Conservation (phyloP, 768 basidiomycete species). For the Leccinum incarnatum region DNA sequence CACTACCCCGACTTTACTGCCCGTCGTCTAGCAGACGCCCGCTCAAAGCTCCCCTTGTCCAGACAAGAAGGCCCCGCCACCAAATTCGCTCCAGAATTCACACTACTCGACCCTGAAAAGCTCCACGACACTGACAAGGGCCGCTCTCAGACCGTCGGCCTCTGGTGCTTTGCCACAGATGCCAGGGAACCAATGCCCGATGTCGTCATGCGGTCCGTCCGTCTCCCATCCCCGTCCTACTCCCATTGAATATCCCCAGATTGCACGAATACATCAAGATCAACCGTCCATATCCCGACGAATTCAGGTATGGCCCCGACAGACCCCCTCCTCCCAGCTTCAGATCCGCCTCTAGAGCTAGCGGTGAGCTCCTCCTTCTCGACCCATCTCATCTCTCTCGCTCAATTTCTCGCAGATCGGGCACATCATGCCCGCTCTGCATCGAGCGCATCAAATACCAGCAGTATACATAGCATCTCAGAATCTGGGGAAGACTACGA, state of each 20-base stretch:
- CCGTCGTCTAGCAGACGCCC: conserved; percentile 41
- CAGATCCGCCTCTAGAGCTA: conserved; percentile 31
- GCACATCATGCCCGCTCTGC: conserved; percentile 28
- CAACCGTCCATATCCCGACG: conserved; percentile 67
- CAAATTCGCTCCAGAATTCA: conserved; percentile 52
- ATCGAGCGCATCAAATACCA: conserved; percentile 34
- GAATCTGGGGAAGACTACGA: conserved; percentile 31
- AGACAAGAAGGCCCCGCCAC: conserved; percentile 33
- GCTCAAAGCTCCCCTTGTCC: conserved; percentile 21
- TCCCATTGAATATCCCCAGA: conserved; percentile 32
- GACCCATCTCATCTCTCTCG: neutral
- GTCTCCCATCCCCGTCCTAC: neutral
- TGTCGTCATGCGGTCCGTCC: conserved; percentile 63
- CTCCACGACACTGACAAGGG: conserved; percentile 53
- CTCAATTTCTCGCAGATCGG: conserved; percentile 22
- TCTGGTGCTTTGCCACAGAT: conserved; percentile 74
- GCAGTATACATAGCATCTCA: conserved; percentile 35
- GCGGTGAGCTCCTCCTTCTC: conserved; percentile 16
- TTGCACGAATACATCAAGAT: conserved; percentile 65
- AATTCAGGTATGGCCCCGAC: conserved; percentile 67
- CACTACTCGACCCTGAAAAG: conserved; percentile 41
- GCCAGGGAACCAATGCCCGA: conserved; percentile 70
- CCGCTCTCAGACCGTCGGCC: conserved; percentile 54
- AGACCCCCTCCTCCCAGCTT: conserved; percentile 60
- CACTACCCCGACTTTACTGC: conserved; percentile 68